Percentiles rank a stretch among this genome's conserved stretches.
Evolutionary conservation across 1,284 basidiomycete genomes (phyloP).

Genomic region (Exsudoporus floridanus): DNA sequence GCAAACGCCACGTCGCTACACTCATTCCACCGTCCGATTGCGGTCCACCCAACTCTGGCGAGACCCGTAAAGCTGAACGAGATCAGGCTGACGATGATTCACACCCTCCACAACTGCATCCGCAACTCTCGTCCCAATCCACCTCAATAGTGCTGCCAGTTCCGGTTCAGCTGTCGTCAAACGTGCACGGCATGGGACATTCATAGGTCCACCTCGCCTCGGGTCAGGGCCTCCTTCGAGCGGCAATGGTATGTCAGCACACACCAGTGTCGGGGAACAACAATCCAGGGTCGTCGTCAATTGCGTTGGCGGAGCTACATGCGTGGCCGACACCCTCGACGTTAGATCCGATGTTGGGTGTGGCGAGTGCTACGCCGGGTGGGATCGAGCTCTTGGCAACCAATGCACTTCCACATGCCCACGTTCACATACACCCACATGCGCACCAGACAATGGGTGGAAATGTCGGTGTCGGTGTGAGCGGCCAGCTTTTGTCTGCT

Average conservation of each 20-base stretch:
- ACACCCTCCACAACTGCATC: constrained; percentile 15
- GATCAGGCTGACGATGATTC: constrained; percentile 28
- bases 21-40: constrained; percentile 41
- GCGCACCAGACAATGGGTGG: constrained; percentile 15
- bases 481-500: constrained; percentile 32
- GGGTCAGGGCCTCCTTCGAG: constrained; percentile 21
- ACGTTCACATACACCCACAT: constrained; percentile 18
- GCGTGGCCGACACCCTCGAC: constrained; percentile 34
- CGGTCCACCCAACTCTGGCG: constrained; percentile 24
- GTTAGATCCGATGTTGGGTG: constrained; percentile 33
- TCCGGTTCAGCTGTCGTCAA: constrained; percentile 16
- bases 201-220: constrained; percentile 24
- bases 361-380: constrained; percentile 35
- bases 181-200: constrained; percentile 32
- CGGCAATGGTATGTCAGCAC: constrained; percentile 19
- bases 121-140: constrained; percentile 14
- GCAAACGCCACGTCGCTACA: constrained; percentile 59
- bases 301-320: constrained; percentile 32
- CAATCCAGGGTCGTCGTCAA: constrained; percentile 16
- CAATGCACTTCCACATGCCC: constrained; percentile 10
- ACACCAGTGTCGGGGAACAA: constrained; percentile 18
- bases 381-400: constrained; percentile 31
- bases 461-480: constrained; percentile 5
- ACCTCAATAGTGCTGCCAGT: neutral
- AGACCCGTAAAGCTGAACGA: constrained; percentile 28